Evolutionary conservation across 768 basidiomycete species (phyloP).

Genomic region (Polyporus arcularius): DNA sequence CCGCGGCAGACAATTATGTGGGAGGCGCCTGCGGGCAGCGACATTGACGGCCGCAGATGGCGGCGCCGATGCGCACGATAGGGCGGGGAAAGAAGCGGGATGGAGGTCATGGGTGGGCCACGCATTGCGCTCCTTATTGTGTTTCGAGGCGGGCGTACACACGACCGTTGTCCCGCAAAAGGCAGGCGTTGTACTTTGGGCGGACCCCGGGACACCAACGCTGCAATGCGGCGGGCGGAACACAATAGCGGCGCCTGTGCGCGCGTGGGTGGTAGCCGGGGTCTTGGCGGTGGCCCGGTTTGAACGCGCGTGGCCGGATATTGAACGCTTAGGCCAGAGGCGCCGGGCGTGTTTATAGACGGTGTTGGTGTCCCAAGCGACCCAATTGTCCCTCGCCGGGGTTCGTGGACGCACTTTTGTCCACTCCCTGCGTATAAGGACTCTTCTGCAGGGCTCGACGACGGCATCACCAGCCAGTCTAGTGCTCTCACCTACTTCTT

Average conservation of each 20-base stretch:
- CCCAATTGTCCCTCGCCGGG: conserved; percentile 24
- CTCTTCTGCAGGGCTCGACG: conserved; percentile 4
- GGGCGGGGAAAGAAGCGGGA: not conserved
- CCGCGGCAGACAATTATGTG: conserved; percentile 12
- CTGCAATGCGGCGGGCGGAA: not conserved
- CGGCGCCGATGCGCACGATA: not conserved
- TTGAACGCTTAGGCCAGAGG: conserved; percentile 7
- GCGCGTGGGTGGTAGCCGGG: conserved; percentile 5
- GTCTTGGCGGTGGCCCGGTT: conserved; percentile 1
- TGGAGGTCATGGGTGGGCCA: conserved; percentile 8
- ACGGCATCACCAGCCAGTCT: conserved; percentile 30
- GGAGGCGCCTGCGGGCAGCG: not conserved
- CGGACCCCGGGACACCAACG: conserved; percentile 2
- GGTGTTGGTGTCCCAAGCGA: conserved; percentile 18
- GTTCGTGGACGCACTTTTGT: conserved; percentile 28
- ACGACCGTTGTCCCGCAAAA: conserved; percentile 17
- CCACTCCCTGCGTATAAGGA: conserved; percentile 22
- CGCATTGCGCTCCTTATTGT: conserved; percentile 20
- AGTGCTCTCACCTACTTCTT: conserved; percentile 19
- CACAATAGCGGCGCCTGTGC: conserved; percentile 16
- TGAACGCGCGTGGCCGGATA: conserved; percentile 9
- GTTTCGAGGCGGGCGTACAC: conserved; percentile 1
- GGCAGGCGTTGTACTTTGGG: conserved; percentile 22
- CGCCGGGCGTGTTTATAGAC: conserved; percentile 26
- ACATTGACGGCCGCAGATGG: conserved; percentile 9